Evolutionary conservation across 2,329 filamentous ascomycete genomes (phyloP), one percentile per base, ranked within the genome.

Genomic region (Talaromyces sp.): DNA sequence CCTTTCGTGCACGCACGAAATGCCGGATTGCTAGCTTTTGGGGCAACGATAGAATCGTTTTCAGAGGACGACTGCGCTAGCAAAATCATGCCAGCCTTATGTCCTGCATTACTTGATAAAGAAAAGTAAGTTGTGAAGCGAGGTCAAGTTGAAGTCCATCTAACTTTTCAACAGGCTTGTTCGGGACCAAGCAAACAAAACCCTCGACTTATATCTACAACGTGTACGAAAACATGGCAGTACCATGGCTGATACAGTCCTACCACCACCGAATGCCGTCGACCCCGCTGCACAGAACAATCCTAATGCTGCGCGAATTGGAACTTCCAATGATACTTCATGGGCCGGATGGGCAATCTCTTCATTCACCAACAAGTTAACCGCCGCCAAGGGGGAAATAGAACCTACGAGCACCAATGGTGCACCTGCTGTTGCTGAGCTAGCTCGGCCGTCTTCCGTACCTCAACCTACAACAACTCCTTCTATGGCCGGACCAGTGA

Each of bases 311-410:
- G 89, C 91, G 1, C 87, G 92, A 38, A 95, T 96, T 84, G 89
- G 89, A 68, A 95, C 92, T 1, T 90, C 92, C 67, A 86, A 84
- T 45, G 85, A 89, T 63, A 82, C 85, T 25, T 88, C 88, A 2
- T 98, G 95, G 95, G 88, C 95, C 1, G 95, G 95, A 13, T 99
- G 95, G 95, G 95, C 95, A 1, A 97, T 99, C 63, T 98, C 95
- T 0, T 97, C 93, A 1, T 99, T 99, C 75, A 98, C 95, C 1
- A 98, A 98, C 78, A 97, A 97, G 73, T 77, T 98, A 13, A 89
- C 92, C 1, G 80, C 91, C 0, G 93, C 92, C 0, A 90, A 90
- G 8, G 95, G 95, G 19, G 91, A 97, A 65, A 99, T 99, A 68
- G 85, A 94, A 73, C 80, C 87, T 13, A 80, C 84, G 19, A 78